phyloP scores from a whole-genome alignment of 176 grass and related monocot genomes.

The Stipa capillata region DNA sequence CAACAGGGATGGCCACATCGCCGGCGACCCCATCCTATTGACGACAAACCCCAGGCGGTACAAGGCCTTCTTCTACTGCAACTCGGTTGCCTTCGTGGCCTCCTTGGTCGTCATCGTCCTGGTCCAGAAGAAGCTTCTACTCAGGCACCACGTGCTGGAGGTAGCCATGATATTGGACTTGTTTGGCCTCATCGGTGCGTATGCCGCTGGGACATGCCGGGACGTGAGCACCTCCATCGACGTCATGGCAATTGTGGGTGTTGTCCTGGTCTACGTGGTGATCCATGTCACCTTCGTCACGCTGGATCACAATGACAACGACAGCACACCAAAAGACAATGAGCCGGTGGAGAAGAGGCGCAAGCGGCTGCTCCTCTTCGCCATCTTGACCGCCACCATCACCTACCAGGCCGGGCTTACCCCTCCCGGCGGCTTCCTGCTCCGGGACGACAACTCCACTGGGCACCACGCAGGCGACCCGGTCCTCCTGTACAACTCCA shows the following conservation, averaged over 20 bases:
- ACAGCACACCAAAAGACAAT: too few species aligned
- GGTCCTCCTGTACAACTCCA: neutral
- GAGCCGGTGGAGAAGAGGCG: neutral
- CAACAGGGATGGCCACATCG: neutral
- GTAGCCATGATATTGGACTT: neutral
- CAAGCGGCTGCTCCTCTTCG: conserved; percentile 13
- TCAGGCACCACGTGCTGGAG: neutral
- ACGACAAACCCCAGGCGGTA: neutral
- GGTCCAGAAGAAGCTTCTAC: neutral
- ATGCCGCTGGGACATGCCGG: neutral
- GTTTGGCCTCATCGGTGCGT: conserved; percentile 17
- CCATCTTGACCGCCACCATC: neutral
- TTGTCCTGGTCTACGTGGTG: neutral
- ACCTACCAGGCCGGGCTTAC: conserved; percentile 31
- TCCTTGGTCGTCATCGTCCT: conserved; percentile 21
- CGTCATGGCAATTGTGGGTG: neutral
- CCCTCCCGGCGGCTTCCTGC: conserved; percentile 14
- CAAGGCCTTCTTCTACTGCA: conserved; percentile 27
- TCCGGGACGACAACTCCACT: neutral
- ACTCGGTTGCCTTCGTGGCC: conserved; percentile 17
- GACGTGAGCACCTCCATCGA: neutral
- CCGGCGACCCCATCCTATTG: neutral
- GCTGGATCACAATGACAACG: neutral
- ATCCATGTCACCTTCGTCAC: neutral
- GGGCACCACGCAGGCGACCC: neutral